A percentile compares a stretch with the other conserved stretches of the same genome.
These are phyloP conservation scores for Rhododendron ovatum DNA, from an alignment of 148 eudicot genomes.

Conservation along the genomic window DNA sequence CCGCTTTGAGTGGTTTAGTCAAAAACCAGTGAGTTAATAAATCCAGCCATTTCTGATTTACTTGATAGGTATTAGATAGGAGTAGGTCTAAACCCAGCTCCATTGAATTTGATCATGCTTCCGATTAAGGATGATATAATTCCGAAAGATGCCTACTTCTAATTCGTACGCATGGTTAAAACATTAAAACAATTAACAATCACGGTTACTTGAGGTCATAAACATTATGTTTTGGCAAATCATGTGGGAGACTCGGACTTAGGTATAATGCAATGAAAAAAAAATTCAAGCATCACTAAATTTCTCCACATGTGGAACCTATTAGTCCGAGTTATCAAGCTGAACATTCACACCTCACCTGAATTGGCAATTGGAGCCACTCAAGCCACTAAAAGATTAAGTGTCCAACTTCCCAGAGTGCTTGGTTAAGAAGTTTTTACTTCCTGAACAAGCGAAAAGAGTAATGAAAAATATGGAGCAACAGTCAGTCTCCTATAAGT, in stretches of 20 bases:
- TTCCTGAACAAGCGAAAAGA: conserved; percentile 45
- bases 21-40: background rate
- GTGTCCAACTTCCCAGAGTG: conserved; percentile 41
- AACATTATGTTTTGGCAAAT: background rate
- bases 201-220: background rate
- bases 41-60: background rate
- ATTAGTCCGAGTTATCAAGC: conserved; percentile 9
- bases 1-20: background rate
- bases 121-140: background rate
- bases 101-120: background rate
- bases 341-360: conserved; percentile 37
- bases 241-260: background rate
- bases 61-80: background rate
- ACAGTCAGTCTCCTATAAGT: conserved; percentile 26
- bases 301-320: background rate
- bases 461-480: conserved; percentile 24
- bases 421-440: conserved; percentile 29
- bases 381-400: conserved; percentile 46
- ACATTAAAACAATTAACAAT: background rate
- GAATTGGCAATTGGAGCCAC: conserved; percentile 49
- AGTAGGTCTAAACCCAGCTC: background rate
- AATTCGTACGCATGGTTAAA: background rate
- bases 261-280: background rate
- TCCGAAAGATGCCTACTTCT: background rate
- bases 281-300: background rate